Evolutionary conservation across 2,329 filamentous ascomycete species (phyloP), one percentile per base, ranked within the genome.

Genomic region (Alternaria gansuensis): DNA sequence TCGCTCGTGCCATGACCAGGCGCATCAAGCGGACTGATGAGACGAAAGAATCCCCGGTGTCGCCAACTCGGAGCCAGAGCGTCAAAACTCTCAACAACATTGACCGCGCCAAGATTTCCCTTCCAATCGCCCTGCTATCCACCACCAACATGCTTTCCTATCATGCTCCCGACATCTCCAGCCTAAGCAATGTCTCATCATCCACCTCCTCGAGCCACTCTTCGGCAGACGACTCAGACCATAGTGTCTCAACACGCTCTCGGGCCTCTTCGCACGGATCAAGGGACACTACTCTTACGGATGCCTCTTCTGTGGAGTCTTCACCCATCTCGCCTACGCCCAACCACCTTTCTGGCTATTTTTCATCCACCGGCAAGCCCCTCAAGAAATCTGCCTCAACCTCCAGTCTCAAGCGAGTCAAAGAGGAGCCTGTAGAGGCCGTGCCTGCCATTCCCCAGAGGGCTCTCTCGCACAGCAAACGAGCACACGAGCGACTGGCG

Each of bases 121-220:
- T 85, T 3, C 95, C 95, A 0, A 85, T 97, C 52, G 89, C 93
- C 78, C 85, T 99, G 63, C 83, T 97, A 48, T 96, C 95, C 59
- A 97, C 94, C 5, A 98, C 95, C 68, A 99, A 98, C 79, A 92
- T 96, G 86, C 88, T 97, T 54, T 93, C 92, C 7, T 97, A 97
- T 84, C 94, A 94, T 74, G 93, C 95, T 9, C 94, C 94, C 50
- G 90, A 97, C 74, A 88, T 97, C 62, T 81, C 82, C 43, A 77
- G 72, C 49, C 59, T 70, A 51, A 52, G 65, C 36, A 72, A 78
- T 13, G 63, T 66, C 26, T 74, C 79, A 24, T 82, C 85, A 3
- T 79, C 83, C n/a, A 86, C 84, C 82, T 82, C 73, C 6, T 82
- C 73, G 82, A 82, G 69, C 80, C 84, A 84, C 66, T 90, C 67